Evolutionary conservation across 495 filamentous ascomycete genomes (phyloP), one percentile per base, ranked within the genome.

Genomic region (Rhypophila decipiens): DNA sequence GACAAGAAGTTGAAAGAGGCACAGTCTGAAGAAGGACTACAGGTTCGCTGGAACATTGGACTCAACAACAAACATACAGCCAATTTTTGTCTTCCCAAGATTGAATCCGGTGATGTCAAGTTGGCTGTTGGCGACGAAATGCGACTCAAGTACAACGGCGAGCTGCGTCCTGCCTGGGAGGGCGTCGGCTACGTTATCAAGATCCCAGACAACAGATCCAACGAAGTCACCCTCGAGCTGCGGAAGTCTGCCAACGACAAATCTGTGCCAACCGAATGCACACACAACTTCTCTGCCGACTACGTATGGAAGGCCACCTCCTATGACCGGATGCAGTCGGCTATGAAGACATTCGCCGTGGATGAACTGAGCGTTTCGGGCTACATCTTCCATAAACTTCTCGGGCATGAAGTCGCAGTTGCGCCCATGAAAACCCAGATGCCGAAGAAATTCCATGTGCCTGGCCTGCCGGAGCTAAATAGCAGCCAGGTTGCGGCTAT

Each of bases 291-390:
- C 66, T 95, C 86, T 29, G 93, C 90, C 49, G 93, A 99, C 65
- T 99, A 99, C 61, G 93, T 99, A 24, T 99, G 93, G 93, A 99
- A 99, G 60, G 93, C 93, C 18, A 99, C 94, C 1, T 96, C 90
- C 0, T 99, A 97, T 60, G 93, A 99, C 61, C 90, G 93, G 50
- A 99, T 99, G 93, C 93, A 99, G 64, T 80, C 87, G 51, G 93
- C 93, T 29, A 97, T 99, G 93, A 96, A 97, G 76, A 97, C 88
- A 0, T 99, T 99, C 60, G 93, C 93, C 19, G 83, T 99, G 41
- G 93, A 99, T 54, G 93, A 99, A 59, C 87, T 94, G 84, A 96
- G 90, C 59, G 90, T 99, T 42, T 96, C 91, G 19, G 93, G 93
- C 37, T 99, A 97, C 70, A 96, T 99, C 51, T 99, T 96, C 71